Conservation (phyloP, 139 green algal genomes). For the Tetraselmis chui region DNA sequence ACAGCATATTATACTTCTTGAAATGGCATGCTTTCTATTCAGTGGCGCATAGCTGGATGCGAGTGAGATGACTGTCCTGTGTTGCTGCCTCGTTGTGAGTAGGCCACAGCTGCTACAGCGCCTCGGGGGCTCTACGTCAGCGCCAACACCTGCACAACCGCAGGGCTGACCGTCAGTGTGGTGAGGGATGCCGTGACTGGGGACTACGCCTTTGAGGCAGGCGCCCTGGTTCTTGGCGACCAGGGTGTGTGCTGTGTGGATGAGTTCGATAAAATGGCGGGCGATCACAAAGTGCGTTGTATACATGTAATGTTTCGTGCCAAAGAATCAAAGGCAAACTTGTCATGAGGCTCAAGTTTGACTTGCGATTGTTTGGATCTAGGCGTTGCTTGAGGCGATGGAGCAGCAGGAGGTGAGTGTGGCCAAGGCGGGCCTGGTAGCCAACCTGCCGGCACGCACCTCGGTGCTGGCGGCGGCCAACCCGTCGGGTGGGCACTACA, state of each 20-base stretch:
- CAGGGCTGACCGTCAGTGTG: slow-evolving; percentile 80
- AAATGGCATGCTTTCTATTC: neutral
- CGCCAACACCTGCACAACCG: slow-evolving; percentile 61
- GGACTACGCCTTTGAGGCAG: slow-evolving; percentile 77
- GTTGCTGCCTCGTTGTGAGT: too few relatives aligned
- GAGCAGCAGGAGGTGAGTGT: slow-evolving; percentile 83
- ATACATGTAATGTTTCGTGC: neutral
- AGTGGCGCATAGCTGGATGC: too few relatives aligned
- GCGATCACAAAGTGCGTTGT: slow-evolving; percentile 30
- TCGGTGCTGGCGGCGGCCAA: slow-evolving; percentile 89
- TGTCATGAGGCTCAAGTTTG: too few relatives aligned
- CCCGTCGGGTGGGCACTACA: slow-evolving; percentile 45
- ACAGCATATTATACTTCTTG: neutral
- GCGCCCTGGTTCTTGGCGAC: slow-evolving; percentile 81
- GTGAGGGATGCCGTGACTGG: slow-evolving; percentile 52
- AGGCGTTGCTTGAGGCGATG: slow-evolving; percentile 85
- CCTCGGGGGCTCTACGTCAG: slow-evolving; percentile 90
- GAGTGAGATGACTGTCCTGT: too few relatives aligned
- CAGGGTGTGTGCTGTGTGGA: slow-evolving; percentile 84
- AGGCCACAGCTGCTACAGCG: slow-evolving; percentile 58
- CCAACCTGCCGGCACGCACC: slow-evolving; percentile 77
- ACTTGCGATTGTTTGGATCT: too few relatives aligned
- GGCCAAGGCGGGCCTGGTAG: slow-evolving; percentile 86
- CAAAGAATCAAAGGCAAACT: neutral
- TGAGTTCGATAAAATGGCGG: slow-evolving; percentile 90